A percentile compares a stretch with the other conserved stretches of the same genome.
These are phyloP conservation scores for Penicillium freii DNA, from an alignment of 2,329 filamentous ascomycete species.

Conservation along the genomic window DNA sequence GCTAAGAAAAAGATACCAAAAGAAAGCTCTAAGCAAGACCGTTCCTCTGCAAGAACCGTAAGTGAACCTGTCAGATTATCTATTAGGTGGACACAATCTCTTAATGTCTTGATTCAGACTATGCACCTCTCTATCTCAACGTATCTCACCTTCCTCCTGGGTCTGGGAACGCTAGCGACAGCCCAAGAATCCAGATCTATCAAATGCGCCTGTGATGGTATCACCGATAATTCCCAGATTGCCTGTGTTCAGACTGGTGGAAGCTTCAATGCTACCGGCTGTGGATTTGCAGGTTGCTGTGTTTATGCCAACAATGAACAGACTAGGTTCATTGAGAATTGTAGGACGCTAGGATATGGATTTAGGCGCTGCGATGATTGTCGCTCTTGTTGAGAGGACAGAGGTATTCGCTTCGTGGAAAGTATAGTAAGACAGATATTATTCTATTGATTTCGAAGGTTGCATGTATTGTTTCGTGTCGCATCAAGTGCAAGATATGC, in stretches of 20 bases:
- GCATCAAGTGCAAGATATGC: background rate
- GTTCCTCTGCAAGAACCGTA: background rate
- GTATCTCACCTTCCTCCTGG: background rate
- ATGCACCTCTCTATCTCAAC: background rate
- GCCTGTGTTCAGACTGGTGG: slow-evolving; percentile 4
- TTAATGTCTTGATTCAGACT: background rate
- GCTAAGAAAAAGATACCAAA: background rate
- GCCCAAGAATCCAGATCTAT: background rate
- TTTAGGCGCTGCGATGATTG: slow-evolving; percentile 12
- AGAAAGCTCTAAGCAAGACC: background rate
- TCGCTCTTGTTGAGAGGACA: background rate
- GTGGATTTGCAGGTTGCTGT: slow-evolving; percentile 10
- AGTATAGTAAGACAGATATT: background rate
- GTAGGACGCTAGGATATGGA: slow-evolving; percentile 2
- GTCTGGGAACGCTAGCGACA: background rate
- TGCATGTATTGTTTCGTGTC: background rate
- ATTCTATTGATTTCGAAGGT: background rate
- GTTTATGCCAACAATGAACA: slow-evolving; percentile 10
- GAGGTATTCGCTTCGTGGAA: background rate
- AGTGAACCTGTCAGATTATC: background rate
- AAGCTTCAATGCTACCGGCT: background rate
- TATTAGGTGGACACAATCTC: background rate
- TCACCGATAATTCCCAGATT: background rate
- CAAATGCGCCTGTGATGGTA: slow-evolving; percentile 7
- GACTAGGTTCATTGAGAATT: slow-evolving; percentile 2